A percentile compares a stretch with the other conserved stretches of the same genome.
phyloP scores from a whole-genome alignment of 441 rosid genomes.

The Viola pubescens region DNA sequence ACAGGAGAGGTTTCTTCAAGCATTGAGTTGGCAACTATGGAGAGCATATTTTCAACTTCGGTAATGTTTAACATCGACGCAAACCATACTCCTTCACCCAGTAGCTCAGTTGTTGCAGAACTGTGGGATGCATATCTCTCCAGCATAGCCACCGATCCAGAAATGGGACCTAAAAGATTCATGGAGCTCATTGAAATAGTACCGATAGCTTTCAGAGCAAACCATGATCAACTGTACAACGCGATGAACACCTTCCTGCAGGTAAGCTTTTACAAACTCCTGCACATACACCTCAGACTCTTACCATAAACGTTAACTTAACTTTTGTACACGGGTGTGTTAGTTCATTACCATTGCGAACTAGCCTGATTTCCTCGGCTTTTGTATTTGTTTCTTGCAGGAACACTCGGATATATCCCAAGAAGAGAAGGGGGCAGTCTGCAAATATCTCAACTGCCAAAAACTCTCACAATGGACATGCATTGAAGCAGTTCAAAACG shows the following conservation, averaged over 20 bases:
- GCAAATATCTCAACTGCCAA: slow-evolving; percentile 66
- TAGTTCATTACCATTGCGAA: not conserved
- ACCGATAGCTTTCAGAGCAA: slow-evolving; percentile 51
- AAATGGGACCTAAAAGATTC: slow-evolving; percentile 40
- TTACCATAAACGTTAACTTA: not conserved
- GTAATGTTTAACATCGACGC: slow-evolving; percentile 28
- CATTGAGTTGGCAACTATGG: slow-evolving; percentile 49
- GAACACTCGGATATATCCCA: slow-evolving; percentile 43
- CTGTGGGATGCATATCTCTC: slow-evolving; percentile 57
- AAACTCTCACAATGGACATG: slow-evolving; percentile 63
- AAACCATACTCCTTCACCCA: slow-evolving; percentile 30
- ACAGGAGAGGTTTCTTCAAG: slow-evolving; percentile 31
- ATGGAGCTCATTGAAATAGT: slow-evolving; percentile 48
- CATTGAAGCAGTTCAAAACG: slow-evolving; percentile 67
- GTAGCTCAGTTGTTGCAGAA: slow-evolving; percentile 44
- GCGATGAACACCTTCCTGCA: slow-evolving; percentile 54
- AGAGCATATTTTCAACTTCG: slow-evolving; percentile 42
- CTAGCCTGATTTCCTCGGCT: not conserved
- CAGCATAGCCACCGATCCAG: slow-evolving; percentile 37
- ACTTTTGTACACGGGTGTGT: not conserved
- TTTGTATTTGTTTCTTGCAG: slow-evolving; percentile 22
- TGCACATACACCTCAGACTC: not conserved
- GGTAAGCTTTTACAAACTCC: slow-evolving; percentile 25
- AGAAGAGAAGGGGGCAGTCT: slow-evolving; percentile 54
- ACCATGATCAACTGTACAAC: slow-evolving; percentile 64